phyloP scores from a whole-genome alignment of 192 early-diverging fungal species.

The Coemansia sp. region DNA sequence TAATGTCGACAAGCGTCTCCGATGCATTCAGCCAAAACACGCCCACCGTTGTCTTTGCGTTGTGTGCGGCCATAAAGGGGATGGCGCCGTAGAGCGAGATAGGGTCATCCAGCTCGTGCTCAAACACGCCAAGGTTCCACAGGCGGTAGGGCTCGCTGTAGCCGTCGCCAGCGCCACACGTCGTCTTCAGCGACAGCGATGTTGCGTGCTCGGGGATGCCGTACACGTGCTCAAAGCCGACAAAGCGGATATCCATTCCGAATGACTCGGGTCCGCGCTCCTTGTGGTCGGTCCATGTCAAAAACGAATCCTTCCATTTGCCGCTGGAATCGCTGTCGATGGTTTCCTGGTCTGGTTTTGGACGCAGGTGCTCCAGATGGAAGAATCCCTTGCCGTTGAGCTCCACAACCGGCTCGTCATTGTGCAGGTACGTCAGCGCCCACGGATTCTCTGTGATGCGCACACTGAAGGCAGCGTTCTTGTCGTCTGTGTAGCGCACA shows the following conservation, averaged over 20 bases:
- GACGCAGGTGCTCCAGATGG: slow-evolving; percentile 76
- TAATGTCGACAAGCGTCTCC: slow-evolving; percentile 98
- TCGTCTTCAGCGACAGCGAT: slow-evolving; percentile 81
- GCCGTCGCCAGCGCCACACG: slow-evolving; percentile 68
- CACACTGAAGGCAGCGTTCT: slow-evolving; percentile 25
- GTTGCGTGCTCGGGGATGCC: slow-evolving; percentile 96
- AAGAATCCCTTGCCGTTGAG: slow-evolving; percentile 87
- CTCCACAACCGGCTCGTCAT: slow-evolving; percentile 56
- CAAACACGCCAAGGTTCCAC: slow-evolving; percentile 98
- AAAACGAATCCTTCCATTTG: slow-evolving; percentile 89
- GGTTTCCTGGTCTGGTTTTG: slow-evolving; percentile 37
- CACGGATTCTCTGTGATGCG: slow-evolving; percentile 51
- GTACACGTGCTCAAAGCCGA: slow-evolving; percentile 84
- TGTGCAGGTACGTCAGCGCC: slow-evolving; percentile 37
- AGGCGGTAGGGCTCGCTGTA: slow-evolving; percentile 94
- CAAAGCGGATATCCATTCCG: slow-evolving; percentile 91
- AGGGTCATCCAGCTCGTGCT: slow-evolving; percentile 91
- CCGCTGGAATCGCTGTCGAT: slow-evolving; percentile 57
- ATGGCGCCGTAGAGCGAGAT: slow-evolving; percentile 95
- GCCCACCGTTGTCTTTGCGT: slow-evolving; percentile 70
- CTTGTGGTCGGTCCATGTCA: slow-evolving; percentile 84
- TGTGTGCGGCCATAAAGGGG: slow-evolving; percentile 93
- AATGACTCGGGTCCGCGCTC: slow-evolving; percentile 92
- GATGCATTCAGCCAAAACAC: slow-evolving; percentile 93
- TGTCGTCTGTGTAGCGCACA: slow-evolving; percentile 22